These are phyloP conservation scores for Rubia tinctorum DNA, from an alignment of 305 asterid species.

Conservation along the genomic window DNA sequence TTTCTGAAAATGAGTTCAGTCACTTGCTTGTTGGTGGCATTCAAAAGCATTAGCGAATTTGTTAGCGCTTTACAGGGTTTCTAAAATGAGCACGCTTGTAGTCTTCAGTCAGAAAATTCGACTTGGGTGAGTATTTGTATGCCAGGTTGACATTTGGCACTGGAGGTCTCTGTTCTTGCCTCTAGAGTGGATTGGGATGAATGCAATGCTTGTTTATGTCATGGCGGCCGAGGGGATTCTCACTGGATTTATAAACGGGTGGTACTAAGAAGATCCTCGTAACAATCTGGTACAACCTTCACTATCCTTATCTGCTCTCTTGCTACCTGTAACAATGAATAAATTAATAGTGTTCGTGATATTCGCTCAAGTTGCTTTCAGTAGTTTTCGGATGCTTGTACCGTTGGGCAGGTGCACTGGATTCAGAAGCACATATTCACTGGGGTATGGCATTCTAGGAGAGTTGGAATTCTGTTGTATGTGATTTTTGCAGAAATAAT, in stretches of 20 bases:
- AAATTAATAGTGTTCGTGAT: neutral
- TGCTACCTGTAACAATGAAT: neutral
- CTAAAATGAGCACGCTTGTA: too few species aligned
- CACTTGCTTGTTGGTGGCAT: neutral
- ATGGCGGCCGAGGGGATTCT: constrained; percentile 72
- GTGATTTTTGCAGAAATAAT: constrained; percentile 68
- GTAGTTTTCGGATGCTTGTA: constrained; percentile 1
- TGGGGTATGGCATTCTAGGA: constrained; percentile 60
- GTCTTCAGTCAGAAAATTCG: too few species aligned
- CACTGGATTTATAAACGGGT: constrained; percentile 77
- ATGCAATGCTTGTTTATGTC: constrained; percentile 78
- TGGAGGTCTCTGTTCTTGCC: constrained; percentile 44
- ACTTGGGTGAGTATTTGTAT: neutral
- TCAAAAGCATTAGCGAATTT: neutral
- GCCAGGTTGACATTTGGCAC: constrained; percentile 59
- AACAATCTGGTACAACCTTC: constrained; percentile 41
- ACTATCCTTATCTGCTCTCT: neutral
- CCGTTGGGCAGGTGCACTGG: constrained; percentile 54
- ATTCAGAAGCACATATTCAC: constrained; percentile 69
- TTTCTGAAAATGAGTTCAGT: neutral
- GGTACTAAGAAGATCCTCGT: constrained; percentile 62
- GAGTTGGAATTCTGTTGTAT: constrained; percentile 63
- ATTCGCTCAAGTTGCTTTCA: neutral
- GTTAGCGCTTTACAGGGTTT: too few species aligned
- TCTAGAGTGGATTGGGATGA: constrained; percentile 81